A percentile compares a stretch with the other conserved stretches of the same genome.
These are phyloP conservation scores for Phytophthora macrochlamydospora DNA, from an alignment of 352 stramenopile genomes.

Conservation along the genomic window DNA sequence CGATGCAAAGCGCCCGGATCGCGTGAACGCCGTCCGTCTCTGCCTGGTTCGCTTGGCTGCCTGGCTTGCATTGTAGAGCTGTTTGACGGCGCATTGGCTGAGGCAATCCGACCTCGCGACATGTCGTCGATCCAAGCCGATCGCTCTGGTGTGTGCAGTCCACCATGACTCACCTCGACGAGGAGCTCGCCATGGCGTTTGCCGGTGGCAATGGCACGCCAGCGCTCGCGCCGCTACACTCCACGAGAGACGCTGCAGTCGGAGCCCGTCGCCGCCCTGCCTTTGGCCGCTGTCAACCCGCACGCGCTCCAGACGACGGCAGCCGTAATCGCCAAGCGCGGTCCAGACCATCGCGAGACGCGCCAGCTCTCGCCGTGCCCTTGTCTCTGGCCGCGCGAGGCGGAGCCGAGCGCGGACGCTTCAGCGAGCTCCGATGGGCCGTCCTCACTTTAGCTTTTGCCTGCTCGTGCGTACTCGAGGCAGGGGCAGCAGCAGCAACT, in stretches of 20 bases:
- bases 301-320: constrained; percentile 14
- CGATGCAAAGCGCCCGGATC: background rate
- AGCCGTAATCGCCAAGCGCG: constrained; percentile 20
- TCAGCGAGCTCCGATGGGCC: background rate
- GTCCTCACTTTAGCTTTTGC: constrained; percentile 34
- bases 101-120: constrained; percentile 1
- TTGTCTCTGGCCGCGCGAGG: constrained; percentile 20
- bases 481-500: background rate
- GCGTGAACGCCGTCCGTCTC: background rate
- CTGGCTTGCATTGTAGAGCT: background rate
- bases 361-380: background rate
- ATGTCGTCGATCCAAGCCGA: constrained; percentile 4
- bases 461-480: constrained; percentile 7
- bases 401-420: background rate
- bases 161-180: constrained; percentile 12
- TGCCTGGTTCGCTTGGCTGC: background rate
- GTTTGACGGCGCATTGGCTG: too few species aligned
- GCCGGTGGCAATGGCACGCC: background rate
- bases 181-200: background rate
- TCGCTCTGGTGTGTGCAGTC: constrained; percentile 6
- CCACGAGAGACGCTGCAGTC: constrained; percentile 20
- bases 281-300: constrained; percentile 1
- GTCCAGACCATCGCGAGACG: constrained; percentile 5
- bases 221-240: background rate
- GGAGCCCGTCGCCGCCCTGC: background rate